phyloP scores from a whole-genome alignment of 1,139 yeast genomes.

The Saccharomyces hybrid region DNA sequence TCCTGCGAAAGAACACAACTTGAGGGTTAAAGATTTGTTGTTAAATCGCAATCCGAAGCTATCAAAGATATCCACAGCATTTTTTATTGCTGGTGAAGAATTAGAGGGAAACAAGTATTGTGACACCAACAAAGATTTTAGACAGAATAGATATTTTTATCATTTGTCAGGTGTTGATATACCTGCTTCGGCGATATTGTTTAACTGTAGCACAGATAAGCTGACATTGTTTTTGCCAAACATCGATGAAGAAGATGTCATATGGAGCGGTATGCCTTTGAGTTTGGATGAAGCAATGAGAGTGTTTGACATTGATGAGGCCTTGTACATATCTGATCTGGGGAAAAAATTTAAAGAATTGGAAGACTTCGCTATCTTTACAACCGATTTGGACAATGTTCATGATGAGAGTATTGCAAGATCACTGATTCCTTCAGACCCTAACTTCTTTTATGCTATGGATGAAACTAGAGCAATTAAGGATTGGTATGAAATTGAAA shows the following conservation, averaged over 20 bases:
- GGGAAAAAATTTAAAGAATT: constrained; percentile 29
- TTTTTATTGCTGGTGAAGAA: constrained; percentile 64
- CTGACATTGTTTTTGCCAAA: constrained; percentile 72
- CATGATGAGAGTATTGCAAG: constrained; percentile 29
- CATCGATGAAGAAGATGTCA: constrained; percentile 78
- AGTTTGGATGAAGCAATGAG: constrained; percentile 54
- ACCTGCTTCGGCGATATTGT: constrained; percentile 68
- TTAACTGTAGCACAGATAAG: constrained; percentile 44
- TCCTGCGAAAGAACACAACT: constrained; percentile 70
- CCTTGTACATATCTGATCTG: constrained; percentile 50
- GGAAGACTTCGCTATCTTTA: constrained; percentile 27
- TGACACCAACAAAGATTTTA: constrained; percentile 69
- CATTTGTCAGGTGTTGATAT: constrained; percentile 80
- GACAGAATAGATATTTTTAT: constrained; percentile 87
- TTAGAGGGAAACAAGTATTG: constrained; percentile 61
- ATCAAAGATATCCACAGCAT: constrained; percentile 22
- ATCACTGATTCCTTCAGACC: constrained; percentile 37
- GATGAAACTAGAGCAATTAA: constrained; percentile 83
- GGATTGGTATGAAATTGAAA: constrained; percentile 68
- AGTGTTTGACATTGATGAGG: constrained; percentile 74
- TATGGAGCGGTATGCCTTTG: constrained; percentile 93
- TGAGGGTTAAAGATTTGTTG: constrained; percentile 35
- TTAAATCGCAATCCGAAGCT: constrained; percentile 3
- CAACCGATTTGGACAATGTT: constrained; percentile 35
- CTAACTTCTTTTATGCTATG: constrained; percentile 58